Base-by-base conservation (phyloP, 2,329 filamentous ascomycete species). In the Acephala macrosclerotiorum region DNA sequence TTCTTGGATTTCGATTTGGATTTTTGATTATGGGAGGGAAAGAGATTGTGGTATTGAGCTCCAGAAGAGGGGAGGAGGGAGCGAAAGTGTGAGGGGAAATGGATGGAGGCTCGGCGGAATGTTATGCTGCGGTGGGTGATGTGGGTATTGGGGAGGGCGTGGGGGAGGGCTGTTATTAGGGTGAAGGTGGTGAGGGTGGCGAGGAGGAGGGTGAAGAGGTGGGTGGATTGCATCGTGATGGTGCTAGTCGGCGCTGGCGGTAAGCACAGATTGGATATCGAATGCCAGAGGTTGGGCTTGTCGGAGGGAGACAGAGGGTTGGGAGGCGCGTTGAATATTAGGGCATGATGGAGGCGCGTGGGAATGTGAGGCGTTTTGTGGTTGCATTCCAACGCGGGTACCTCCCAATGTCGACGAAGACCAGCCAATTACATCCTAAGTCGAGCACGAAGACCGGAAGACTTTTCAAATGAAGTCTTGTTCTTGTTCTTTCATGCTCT, bases 341-440 rank as follows among this genome's bases (percentile, higher is more conserved):
- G 14, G n/a, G 18, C 7, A 18, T 42, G 36, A 40, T 16, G 9
- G 11, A 5, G 40, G 6, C 16, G 14, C 45, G 45, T 49, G 45
- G 20, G 45, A 49, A 49, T 49, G 45, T 49, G n/a, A 49, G 45
- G 45, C 45, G 45, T 49, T 49, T n/a, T 49, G 38, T 49, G 45
- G n/a, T 49, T 45, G 20, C 45, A 49, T 49, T 49, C 45, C 45
- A 14, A 49, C 25, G 11, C 20, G n/a, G 3, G n/a, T 49, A 22
- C 45, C 14, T 20, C 45, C n/a, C 22, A 20, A 22, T 8, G 45
- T 6, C n/a, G 40, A 16, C 16, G 11, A 16, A 22, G 20, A 8
- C 20, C 14, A 20, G 20, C 12, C 16, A 42, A 14, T 8, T 14
- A 8, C 14, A 38, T 8, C 36, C 7, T 7, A 38, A 38, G 36